Base-by-base conservation (phyloP, 1,139 yeast genomes). In the Blastobotrys proliferans region DNA sequence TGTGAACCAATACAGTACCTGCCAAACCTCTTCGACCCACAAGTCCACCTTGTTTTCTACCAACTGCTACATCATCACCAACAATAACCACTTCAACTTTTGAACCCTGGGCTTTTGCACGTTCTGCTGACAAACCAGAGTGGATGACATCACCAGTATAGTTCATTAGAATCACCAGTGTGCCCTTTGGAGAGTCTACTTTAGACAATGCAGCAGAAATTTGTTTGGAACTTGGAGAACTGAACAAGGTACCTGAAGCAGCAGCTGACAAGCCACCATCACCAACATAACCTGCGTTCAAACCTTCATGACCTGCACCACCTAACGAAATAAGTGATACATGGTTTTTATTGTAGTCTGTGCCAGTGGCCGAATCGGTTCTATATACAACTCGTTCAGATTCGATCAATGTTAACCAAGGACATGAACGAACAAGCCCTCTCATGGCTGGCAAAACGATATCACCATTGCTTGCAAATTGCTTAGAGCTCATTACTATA, bases 11-110 rank as follows among this genome's bases (percentile, higher is more conserved):
- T 0, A 84, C 79, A 2, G 96, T 87, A 31, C 96, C 97, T 0
- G 97, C 95, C 51, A 88, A 70, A 11, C 95, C 97, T 64, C 97
- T 75, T 67, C 97, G 76, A 11, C 97, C 97, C 34, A 88, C 97
- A 72, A 83, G 76, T 19, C 85, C 88, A 58, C 92, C 92, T 60
- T 87, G 90, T 34, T 79, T 74, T 55, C 82, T 73, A 21, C 95
- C 96, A 30, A 90, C 96, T 4, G 97, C 87, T 27, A 88, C 96
- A 61, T 90, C 97, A 60, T 90, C 97, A 39, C 85, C 83, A 20
- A 88, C 92, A 42, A 82, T 74, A 29, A 85, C 78, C 47, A 86
- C 72, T 49, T 83, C 90, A 22, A 83, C 80, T 31, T 77, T 70
- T 49, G 76, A 73, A 8, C 95, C 95, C 40, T 78, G 76, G 17